A percentile compares a stretch with the other conserved stretches of the same genome.
Conservation (phyloP, 257 asterid genomes). For the Gynochthodes officinalis region DNA sequence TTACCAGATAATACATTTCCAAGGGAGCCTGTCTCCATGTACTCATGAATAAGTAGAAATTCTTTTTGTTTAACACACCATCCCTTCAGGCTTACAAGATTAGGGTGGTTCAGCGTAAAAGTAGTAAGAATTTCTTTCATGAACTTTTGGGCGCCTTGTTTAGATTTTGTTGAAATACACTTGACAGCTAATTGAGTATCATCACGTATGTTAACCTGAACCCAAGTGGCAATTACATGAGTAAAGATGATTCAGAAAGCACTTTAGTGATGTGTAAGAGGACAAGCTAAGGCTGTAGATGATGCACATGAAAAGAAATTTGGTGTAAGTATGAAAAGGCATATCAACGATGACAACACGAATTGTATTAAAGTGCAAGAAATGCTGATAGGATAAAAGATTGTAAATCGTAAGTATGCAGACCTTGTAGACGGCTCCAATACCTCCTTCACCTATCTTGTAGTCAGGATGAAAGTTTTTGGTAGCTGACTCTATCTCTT, state of each 20-base stretch:
- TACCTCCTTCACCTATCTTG: slow-evolving; percentile 20
- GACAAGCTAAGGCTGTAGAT: too few species aligned
- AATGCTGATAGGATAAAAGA: too few species aligned
- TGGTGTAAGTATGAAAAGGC: too few species aligned
- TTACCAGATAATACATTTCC: slow-evolving; percentile 19
- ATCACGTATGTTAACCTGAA: slow-evolving; percentile 4
- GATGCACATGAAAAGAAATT: too few species aligned
- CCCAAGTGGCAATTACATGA: not conserved
- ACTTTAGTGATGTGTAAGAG: too few species aligned
- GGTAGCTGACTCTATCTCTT: slow-evolving; percentile 22
- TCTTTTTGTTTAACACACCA: slow-evolving; percentile 16
- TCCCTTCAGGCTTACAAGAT: slow-evolving; percentile 17
- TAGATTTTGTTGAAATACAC: slow-evolving; percentile 4
- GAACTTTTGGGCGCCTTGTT: slow-evolving; percentile 7
- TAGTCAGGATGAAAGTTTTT: slow-evolving; percentile 7
- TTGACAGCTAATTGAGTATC: slow-evolving; percentile 5
- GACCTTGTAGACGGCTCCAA: slow-evolving; percentile 24
- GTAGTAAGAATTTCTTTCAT: slow-evolving; percentile 8
- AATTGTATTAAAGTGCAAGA: too few species aligned
- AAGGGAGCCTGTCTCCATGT: slow-evolving; percentile 25
- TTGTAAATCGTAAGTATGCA: not conserved
- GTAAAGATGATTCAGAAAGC: not conserved
- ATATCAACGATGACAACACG: too few species aligned
- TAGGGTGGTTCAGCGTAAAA: slow-evolving; percentile 10
- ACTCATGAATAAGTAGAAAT: slow-evolving; percentile 12